These are phyloP conservation scores for Cercospora sojina DNA, from an alignment of 2,329 filamentous ascomycete genomes.

Conservation along the genomic window DNA sequence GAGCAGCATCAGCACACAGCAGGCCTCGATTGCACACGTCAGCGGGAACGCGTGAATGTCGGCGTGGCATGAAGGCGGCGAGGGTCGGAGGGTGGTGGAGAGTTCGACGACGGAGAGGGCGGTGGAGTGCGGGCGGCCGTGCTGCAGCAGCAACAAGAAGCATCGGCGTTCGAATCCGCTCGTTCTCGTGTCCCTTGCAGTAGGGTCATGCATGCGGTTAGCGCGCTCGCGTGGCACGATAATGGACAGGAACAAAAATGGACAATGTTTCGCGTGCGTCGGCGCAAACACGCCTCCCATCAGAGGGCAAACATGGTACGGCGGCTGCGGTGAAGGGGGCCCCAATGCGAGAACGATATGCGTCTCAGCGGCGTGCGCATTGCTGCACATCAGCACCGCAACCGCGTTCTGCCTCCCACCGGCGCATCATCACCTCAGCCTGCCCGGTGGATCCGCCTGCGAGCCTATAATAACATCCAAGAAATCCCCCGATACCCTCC, in stretches of 20 bases:
- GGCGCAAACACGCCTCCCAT: not conserved
- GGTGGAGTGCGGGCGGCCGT: not conserved
- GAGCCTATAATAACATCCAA: not conserved
- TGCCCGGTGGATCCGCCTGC: not conserved
- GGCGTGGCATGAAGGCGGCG: not conserved
- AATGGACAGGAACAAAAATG: slow-evolving; percentile 9
- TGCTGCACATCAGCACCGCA: not conserved
- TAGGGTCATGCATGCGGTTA: not conserved
- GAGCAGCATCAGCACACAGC: not conserved
- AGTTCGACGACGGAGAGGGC: not conserved
- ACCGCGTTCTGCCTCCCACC: not conserved
- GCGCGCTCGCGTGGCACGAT: slow-evolving; percentile 3
- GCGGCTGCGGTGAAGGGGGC: not conserved
- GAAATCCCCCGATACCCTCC: slow-evolving; percentile 13
- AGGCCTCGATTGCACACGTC: not conserved
- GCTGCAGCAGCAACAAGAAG: not conserved
- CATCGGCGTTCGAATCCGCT: not conserved
- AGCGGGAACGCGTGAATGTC: not conserved
- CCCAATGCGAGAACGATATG: slow-evolving; percentile 2
- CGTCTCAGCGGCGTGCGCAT: not conserved
- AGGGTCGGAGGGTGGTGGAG: not conserved
- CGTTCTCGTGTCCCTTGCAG: slow-evolving; percentile 14
- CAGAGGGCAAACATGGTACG: not conserved
- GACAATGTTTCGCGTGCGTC: slow-evolving; percentile 4
- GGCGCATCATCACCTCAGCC: not conserved